These are phyloP conservation scores for Botrytis galanthina DNA, from an alignment of 2,329 filamentous ascomycete species.

Conservation along the genomic window DNA sequence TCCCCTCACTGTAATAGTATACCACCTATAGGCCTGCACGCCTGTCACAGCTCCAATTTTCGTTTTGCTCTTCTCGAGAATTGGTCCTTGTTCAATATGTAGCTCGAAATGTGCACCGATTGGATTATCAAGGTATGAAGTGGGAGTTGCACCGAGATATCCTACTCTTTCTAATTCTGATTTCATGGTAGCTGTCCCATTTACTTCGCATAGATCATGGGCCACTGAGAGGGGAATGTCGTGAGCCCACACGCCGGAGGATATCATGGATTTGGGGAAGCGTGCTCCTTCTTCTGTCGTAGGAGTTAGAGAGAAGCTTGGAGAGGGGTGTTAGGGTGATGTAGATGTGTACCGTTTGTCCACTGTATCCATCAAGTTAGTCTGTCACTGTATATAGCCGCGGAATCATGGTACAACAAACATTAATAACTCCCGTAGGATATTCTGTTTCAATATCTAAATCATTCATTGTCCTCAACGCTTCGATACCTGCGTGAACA, in stretches of 20 bases:
- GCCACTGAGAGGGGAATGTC: conserved; percentile 61
- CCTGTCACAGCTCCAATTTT: conserved; percentile 70
- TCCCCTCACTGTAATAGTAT: conserved; percentile 63
- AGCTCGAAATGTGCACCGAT: conserved; percentile 79
- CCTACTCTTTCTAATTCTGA: conserved; percentile 69
- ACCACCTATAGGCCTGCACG: conserved; percentile 75
- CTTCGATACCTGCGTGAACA: conserved; percentile 70
- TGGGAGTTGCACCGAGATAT: conserved; percentile 60
- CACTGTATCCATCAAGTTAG: conserved; percentile 6
- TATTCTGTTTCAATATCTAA: conserved; percentile 66
- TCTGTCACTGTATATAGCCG: conserved; percentile 45
- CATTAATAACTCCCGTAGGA: conserved; percentile 33
- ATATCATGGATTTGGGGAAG: conserved; percentile 72
- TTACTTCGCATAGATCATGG: conserved; percentile 61
- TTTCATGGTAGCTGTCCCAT: conserved; percentile 60
- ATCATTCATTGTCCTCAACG: conserved; percentile 66
- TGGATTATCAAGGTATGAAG: conserved; percentile 57
- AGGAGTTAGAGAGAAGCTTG: not conserved
- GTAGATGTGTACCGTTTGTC: conserved; percentile 16
- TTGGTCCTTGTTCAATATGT: conserved; percentile 81
- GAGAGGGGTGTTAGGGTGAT: not conserved
- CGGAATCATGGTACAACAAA: not conserved
- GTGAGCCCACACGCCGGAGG: conserved; percentile 76
- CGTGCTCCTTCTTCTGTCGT: conserved; percentile 72
- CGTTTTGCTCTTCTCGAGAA: conserved; percentile 62